Conservation (phyloP, 2,329 filamentous ascomycete species). For the Herpotrichia juniperi region DNA sequence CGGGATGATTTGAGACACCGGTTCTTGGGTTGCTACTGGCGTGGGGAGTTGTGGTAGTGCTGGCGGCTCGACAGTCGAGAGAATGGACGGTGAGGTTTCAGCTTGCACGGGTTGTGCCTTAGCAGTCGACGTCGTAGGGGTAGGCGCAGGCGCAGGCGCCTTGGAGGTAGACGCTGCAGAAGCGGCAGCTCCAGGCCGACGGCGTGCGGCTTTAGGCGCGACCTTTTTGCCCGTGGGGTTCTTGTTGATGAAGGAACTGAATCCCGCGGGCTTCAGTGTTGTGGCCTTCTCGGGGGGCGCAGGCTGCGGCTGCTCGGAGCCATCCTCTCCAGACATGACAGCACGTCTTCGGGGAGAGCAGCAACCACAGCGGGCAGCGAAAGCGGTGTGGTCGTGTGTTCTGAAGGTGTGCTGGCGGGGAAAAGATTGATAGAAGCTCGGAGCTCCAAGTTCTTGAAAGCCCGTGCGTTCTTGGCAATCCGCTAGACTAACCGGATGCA, state of each 20-base stretch:
- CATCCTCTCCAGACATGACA: constrained; percentile 38
- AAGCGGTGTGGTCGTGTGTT: not conserved
- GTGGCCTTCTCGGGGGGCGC: constrained; percentile 25
- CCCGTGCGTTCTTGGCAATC: not conserved
- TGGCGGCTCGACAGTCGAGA: constrained; percentile 19
- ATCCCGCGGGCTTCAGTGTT: constrained; percentile 20
- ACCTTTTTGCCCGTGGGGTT: constrained; percentile 49
- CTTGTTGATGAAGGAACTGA: constrained; percentile 12
- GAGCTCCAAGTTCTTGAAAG: not conserved
- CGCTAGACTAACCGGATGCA: too few species aligned
- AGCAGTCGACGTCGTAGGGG: not conserved
- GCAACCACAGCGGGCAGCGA: not conserved
- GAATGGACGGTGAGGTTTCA: constrained; percentile 11
- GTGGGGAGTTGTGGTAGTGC: constrained; percentile 22
- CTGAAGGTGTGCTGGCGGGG: not conserved
- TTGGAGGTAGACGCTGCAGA: constrained; percentile 14
- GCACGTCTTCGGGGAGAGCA: not conserved
- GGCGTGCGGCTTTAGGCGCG: constrained; percentile 53
- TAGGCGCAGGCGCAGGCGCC: constrained; percentile 9
- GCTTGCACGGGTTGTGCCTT: not conserved
- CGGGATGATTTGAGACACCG: constrained; percentile 8
- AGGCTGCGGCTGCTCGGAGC: constrained; percentile 17
- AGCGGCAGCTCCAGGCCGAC: constrained; percentile 47
- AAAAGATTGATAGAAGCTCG: not conserved
- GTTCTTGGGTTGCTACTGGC: constrained; percentile 30